These are phyloP conservation scores for Pseudofabraea citricarpa DNA, from an alignment of 2,329 filamentous ascomycete genomes.

Conservation along the genomic window DNA sequence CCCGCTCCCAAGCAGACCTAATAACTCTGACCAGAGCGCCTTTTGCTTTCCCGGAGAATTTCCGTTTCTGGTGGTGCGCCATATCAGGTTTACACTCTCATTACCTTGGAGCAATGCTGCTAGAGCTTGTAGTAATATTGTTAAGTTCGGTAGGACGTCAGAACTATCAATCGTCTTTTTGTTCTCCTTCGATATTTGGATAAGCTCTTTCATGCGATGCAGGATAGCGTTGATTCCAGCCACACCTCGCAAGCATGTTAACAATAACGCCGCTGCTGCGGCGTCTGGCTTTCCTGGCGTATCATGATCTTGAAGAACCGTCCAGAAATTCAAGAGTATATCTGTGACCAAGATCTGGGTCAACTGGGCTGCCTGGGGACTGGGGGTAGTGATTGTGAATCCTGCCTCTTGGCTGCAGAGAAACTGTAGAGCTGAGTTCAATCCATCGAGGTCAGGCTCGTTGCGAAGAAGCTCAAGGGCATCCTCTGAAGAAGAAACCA, in stretches of 20 bases:
- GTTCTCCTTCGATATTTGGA: slow-evolving; percentile 42
- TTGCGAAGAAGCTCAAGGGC: slow-evolving; percentile 55
- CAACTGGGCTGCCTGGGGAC: slow-evolving; percentile 68
- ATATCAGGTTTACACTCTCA: slow-evolving; percentile 36
- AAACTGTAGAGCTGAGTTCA: slow-evolving; percentile 49
- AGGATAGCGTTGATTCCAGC: slow-evolving; percentile 74
- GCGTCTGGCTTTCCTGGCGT: too few species aligned
- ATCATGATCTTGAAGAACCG: slow-evolving; percentile 38
- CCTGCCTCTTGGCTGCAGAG: slow-evolving; percentile 33
- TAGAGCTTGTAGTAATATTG: slow-evolving; percentile 38
- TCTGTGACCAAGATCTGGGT: slow-evolving; percentile 69
- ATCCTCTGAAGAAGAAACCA: slow-evolving; percentile 35
- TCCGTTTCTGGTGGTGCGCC: slow-evolving; percentile 33
- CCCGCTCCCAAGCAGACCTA: slow-evolving; percentile 54
- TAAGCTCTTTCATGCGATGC: slow-evolving; percentile 60
- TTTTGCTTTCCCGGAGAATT: slow-evolving; percentile 35
- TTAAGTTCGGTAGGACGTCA: slow-evolving; percentile 28
- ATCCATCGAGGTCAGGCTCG: slow-evolving; percentile 56
- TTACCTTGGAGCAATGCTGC: slow-evolving; percentile 37
- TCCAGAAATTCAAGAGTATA: slow-evolving; percentile 82
- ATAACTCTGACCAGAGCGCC: slow-evolving; percentile 58
- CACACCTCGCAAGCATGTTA: slow-evolving; percentile 65
- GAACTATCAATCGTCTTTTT: slow-evolving; percentile 22
- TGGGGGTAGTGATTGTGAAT: slow-evolving; percentile 58
- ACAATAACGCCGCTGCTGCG: slow-evolving; percentile 46